Evolutionary conservation across 306 rosid genomes (phyloP).

Genomic region (Carpinus fangiana): DNA sequence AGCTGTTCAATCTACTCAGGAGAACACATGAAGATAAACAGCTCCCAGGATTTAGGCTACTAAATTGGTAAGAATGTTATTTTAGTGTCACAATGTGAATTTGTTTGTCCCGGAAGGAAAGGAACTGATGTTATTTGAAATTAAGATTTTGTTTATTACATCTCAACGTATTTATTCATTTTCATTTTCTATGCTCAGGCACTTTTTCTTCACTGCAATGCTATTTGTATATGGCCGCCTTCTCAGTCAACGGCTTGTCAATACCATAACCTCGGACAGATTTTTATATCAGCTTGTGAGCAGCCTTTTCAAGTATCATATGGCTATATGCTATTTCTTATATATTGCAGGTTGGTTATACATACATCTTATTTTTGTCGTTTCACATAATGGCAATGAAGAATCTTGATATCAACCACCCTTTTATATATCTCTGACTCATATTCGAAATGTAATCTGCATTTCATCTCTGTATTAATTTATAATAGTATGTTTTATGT

Average conservation of each 20-base stretch:
- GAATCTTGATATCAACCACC: neutral
- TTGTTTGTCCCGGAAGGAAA: conserved; percentile 23
- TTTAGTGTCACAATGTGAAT: conserved; percentile 15
- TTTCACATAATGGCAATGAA: neutral
- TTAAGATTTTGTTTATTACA: conserved; percentile 1
- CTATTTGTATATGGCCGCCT: conserved; percentile 93
- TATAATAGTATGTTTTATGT: neutral
- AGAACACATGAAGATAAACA: conserved; percentile 83
- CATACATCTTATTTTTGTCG: conserved; percentile 7
- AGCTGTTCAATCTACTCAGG: conserved; percentile 88
- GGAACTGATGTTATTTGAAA: conserved; percentile 6
- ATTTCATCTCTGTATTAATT: neutral
- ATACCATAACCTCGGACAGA: conserved; percentile 81
- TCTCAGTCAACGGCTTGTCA: conserved; percentile 88
- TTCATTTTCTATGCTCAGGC: conserved; percentile 58
- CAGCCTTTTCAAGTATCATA: conserved; percentile 85
- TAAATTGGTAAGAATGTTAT: conserved; percentile 68
- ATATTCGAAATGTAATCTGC: neutral
- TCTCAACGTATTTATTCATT: conserved; percentile 12
- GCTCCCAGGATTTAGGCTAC: conserved; percentile 93
- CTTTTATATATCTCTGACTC: neutral
- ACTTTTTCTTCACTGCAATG: conserved; percentile 98
- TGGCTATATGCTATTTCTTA: conserved; percentile 85
- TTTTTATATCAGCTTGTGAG: conserved; percentile 74
- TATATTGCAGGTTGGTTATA: conserved; percentile 74